Percentiles rank a stretch among this genome's conserved stretches.
Evolutionary conservation across 768 basidiomycete species (phyloP).

Genomic region (Rhizopogon salebrosus): DNA sequence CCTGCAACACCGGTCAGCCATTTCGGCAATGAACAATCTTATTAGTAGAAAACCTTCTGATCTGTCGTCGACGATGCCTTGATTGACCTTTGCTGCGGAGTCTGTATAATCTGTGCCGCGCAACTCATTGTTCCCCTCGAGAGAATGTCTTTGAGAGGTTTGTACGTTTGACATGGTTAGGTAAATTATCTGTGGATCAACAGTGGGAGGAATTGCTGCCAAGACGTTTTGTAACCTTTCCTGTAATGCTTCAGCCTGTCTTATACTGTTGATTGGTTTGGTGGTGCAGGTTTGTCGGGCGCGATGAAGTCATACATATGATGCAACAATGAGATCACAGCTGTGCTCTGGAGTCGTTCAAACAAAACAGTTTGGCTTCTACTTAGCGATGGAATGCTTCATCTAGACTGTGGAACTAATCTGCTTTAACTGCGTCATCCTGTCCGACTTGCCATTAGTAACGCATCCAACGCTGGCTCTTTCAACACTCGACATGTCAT

Average conservation of each 20-base stretch:
- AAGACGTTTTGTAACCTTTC: background rate
- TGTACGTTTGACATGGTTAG: conserved; percentile 9
- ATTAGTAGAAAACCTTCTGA: conserved; percentile 8
- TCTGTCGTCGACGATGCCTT: conserved; percentile 18
- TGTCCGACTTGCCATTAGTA: no score
- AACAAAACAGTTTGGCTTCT: no score
- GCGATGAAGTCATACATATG: background rate
- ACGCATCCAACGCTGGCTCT: no score
- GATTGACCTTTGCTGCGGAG: conserved; percentile 6
- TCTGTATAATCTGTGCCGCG: conserved; percentile 13
- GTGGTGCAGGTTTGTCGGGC: background rate
- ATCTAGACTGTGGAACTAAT: no score
- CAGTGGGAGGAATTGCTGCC: background rate
- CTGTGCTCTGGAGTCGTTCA: no score
- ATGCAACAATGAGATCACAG: background rate
- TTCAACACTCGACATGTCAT: no score
- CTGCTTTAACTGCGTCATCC: no score
- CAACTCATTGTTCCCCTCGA: conserved; percentile 14
- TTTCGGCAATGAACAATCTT: background rate
- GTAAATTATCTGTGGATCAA: background rate
- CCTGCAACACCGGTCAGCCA: background rate
- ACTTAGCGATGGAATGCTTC: no score
- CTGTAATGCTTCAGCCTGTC: background rate
- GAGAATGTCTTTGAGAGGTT: conserved; percentile 12
- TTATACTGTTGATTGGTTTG: background rate